Conservation (phyloP, 2,329 filamentous ascomycete genomes). For the Fusarium concolor region DNA sequence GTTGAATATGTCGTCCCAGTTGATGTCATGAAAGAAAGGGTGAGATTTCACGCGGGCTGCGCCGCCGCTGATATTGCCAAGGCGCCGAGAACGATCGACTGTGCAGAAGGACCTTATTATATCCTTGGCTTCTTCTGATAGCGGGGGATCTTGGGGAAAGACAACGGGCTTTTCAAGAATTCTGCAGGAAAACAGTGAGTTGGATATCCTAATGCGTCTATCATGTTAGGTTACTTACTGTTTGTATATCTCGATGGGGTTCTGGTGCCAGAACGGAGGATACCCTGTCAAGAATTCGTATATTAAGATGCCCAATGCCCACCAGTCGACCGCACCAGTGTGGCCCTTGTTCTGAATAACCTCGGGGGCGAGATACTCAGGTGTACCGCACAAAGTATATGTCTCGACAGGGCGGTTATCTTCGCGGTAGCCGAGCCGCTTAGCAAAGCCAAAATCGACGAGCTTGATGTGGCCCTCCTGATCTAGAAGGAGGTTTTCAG, state of each 20-base stretch:
- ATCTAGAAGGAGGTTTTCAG: conserved; percentile 84
- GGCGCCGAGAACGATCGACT: conserved; percentile 79
- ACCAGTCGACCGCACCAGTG: conserved; percentile 84
- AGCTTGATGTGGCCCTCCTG: conserved; percentile 82
- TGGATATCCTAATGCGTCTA: background rate
- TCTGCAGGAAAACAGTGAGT: conserved; percentile 54
- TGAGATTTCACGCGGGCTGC: conserved; percentile 78
- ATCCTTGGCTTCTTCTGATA: conserved; percentile 77
- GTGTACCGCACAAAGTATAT: conserved; percentile 85
- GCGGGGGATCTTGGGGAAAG: conserved; percentile 74
- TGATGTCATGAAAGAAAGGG: conserved; percentile 77
- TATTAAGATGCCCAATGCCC: conserved; percentile 85
- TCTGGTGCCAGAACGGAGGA: conserved; percentile 88
- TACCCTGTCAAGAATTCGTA: conserved; percentile 89
- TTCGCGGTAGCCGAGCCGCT: conserved; percentile 71
- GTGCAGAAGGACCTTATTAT: conserved; percentile 82
- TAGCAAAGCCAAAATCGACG: conserved; percentile 88
- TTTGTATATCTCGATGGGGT: conserved; percentile 88
- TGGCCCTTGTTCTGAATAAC: conserved; percentile 86
- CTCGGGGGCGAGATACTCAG: conserved; percentile 86
- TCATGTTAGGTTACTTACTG: conserved; percentile 63
- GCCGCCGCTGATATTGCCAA: conserved; percentile 83
- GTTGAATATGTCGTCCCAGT: conserved; percentile 79
- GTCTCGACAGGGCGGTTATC: conserved; percentile 70
- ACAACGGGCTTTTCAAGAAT: conserved; percentile 83